Evolutionary conservation across 1,284 basidiomycete genomes (phyloP).

Genomic region (Schizophyllum amplum): DNA sequence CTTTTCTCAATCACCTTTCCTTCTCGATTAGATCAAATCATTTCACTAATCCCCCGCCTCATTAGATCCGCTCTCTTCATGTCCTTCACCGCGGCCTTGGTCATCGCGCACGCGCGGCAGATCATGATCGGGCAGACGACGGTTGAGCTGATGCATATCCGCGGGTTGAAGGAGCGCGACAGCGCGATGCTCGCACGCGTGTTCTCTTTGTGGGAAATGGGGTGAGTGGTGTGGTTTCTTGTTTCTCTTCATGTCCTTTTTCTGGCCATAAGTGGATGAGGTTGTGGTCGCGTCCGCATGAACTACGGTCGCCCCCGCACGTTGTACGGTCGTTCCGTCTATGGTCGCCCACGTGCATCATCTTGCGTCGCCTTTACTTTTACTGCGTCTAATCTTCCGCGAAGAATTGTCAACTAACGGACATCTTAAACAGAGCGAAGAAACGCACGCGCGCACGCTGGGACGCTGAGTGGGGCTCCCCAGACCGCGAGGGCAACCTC

Average conservation of each 20-base stretch:
- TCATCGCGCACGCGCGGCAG: slow-evolving; percentile 53
- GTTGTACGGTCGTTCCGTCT: too few species aligned
- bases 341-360: too few species aligned
- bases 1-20: not conserved
- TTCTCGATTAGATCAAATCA: not conserved
- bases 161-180: slow-evolving; percentile 57
- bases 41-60: not conserved
- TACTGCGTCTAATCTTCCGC: not conserved
- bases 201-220: slow-evolving; percentile 38
- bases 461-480: slow-evolving; percentile 72
- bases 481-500: slow-evolving; percentile 68
- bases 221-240: slow-evolving; percentile 31
- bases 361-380: too few species aligned
- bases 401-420: slow-evolving; percentile 2
- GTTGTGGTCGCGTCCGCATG: not conserved
- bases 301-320: too few species aligned
- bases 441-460: slow-evolving; percentile 40
- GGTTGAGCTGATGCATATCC: slow-evolving; percentile 61
- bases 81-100: slow-evolving; percentile 58
- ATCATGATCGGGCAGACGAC: slow-evolving; percentile 66
- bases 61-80: slow-evolving; percentile 54
- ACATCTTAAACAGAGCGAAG: slow-evolving; percentile 32
- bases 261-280: not conserved
- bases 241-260: not conserved
- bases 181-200: slow-evolving; percentile 35